Base-by-base conservation (phyloP, 2,329 filamentous ascomycete species). In the Colletotrichum sojae region DNA sequence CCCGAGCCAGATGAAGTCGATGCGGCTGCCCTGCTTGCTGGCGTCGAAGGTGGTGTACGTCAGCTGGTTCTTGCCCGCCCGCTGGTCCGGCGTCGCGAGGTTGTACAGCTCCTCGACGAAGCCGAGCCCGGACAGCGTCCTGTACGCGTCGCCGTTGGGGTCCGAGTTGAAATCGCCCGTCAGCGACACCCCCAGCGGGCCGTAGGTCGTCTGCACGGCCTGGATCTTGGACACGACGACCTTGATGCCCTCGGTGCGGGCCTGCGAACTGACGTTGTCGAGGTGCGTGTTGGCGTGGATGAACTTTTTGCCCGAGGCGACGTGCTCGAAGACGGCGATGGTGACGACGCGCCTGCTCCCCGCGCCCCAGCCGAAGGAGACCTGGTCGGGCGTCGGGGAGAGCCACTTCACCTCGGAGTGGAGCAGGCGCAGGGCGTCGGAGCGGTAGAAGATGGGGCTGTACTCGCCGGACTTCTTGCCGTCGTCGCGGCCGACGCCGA, bases 1-100 rank as follows among this genome's bases (percentile, higher is more conserved):
- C 1, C 72, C 72, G 18, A 88, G 79, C 77, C 91, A 93, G 12
- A 93, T 79, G 73, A 90, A 92, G 77, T 94, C 91, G 73, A 93
- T 92, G 59, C 86, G 79, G 51, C 76, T 78, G 49, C 82, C 78
- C 2, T 82, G 78, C 71, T 86, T 79, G n/a, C 83, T 82, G 4
- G 62, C 27, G 2, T 65, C 67, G 75, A 94, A 93, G 16, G 88
- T 88, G 1, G 91, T 93, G 75, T 88, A 93, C 1, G 91, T 93
- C 58, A 84, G 78, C 8, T 59, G 59, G n/a, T 77, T 75, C 6
- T 73, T 65, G 2, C 79, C 78, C 8, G 74, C 61, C 8, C 73
- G 70, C 56, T 60, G 69, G 13, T 51, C 55, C 0, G 67, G 61
- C 5, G 61, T 63, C 8, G 71, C 73, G 60, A 81, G 60, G 60